Conservation (phyloP, 2,329 filamentous ascomycete species). For the Neobulgaria alba region DNA sequence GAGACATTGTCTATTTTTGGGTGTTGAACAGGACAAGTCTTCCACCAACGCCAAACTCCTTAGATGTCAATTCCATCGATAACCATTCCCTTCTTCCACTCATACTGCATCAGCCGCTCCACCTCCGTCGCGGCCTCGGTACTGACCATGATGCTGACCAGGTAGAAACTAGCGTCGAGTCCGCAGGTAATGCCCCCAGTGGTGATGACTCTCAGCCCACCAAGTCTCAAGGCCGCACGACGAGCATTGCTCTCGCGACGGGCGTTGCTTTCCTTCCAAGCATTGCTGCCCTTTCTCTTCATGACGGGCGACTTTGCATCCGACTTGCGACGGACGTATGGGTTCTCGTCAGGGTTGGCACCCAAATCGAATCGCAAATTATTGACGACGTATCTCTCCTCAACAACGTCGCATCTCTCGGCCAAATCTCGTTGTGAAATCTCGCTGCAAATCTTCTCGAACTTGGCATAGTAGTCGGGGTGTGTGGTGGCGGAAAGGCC, state of each 20-base stretch:
- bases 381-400: constrained; percentile 83
- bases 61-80: constrained; percentile 78
- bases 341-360: constrained; percentile 66
- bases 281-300: constrained; percentile 75
- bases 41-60: neutral
- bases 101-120: constrained; percentile 68
- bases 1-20: neutral
- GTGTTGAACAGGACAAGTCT: neutral
- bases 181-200: constrained; percentile 71
- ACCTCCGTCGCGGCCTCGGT: constrained; percentile 70
- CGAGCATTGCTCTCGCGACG: constrained; percentile 75
- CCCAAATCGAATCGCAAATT: constrained; percentile 78
- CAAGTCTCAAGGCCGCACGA: constrained; percentile 53
- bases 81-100: constrained; percentile 78
- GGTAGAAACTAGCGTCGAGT: constrained; percentile 75
- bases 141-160: constrained; percentile 74
- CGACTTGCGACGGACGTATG: constrained; percentile 70
- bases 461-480: constrained; percentile 68
- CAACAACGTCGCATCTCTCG: constrained; percentile 74
- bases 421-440: constrained; percentile 59
- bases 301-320: constrained; percentile 48
- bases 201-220: constrained; percentile 66
- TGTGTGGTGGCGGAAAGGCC: constrained; percentile 77
- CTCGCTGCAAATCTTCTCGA: constrained; percentile 75
- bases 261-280: constrained; percentile 64